Conservation (phyloP, 192 early-diverging fungal genomes). For the Coemansia furcata region DNA sequence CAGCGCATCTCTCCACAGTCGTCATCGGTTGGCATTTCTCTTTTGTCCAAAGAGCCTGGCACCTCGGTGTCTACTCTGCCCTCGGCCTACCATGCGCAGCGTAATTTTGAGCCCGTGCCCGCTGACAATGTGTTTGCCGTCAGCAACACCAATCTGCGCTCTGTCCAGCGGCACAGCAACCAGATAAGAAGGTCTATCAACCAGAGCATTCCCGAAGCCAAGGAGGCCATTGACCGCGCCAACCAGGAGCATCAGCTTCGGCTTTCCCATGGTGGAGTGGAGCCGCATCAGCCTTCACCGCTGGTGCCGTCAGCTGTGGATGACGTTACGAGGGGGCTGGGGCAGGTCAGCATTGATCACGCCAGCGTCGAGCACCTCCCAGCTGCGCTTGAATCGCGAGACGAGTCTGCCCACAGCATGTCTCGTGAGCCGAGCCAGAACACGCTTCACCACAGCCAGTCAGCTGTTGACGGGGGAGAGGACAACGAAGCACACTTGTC, state of each 20-base stretch:
- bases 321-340: conserved; percentile 13
- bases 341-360: conserved; percentile 6
- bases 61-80: background rate
- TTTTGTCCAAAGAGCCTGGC: conserved; percentile 10
- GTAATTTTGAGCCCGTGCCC: conserved; percentile 43
- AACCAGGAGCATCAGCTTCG: conserved; percentile 10
- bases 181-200: conserved; percentile 29
- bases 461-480: conserved; percentile 15
- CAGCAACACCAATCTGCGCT: conserved; percentile 41
- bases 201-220: background rate
- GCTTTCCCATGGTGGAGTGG: background rate
- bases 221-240: conserved; percentile 3
- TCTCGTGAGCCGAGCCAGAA: conserved; percentile 49
- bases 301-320: conserved; percentile 14
- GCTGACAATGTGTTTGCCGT: conserved; percentile 46
- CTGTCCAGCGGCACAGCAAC: conserved; percentile 30
- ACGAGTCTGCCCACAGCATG: conserved; percentile 25
- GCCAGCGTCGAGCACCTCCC: conserved; percentile 5
- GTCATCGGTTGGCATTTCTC: conserved; percentile 12
- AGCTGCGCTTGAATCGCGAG: conserved; percentile 22
- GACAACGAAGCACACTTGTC: background rate
- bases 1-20: conserved; percentile 17
- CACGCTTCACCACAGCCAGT: conserved; percentile 35
- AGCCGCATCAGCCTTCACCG: background rate
- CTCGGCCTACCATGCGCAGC: conserved; percentile 38